A percentile compares a stretch with the other conserved stretches of the same genome.
These are phyloP conservation scores for Starmerella geochares DNA, from an alignment of 805 yeast species.

Conservation along the genomic window DNA sequence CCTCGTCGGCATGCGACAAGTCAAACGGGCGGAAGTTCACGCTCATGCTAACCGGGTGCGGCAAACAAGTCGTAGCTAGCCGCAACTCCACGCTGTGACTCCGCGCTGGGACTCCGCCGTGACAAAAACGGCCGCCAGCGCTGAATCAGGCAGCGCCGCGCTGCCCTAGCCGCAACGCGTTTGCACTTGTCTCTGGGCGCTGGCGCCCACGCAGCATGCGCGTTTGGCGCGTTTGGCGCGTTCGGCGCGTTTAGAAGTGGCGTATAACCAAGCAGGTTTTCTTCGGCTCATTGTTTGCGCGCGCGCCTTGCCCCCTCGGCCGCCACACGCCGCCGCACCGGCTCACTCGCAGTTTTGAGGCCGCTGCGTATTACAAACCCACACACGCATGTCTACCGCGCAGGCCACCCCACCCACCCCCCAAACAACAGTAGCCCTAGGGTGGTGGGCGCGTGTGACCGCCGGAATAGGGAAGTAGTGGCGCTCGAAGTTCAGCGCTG, in stretches of 20 bases:
- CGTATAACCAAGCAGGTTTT: too few species aligned
- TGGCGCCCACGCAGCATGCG: too few species aligned
- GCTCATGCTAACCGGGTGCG: neutral
- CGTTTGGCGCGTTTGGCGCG: too few species aligned
- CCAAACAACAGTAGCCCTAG: neutral
- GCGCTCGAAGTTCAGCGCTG: neutral
- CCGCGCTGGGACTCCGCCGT: too few species aligned
- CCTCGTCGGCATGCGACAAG: slow-evolving; percentile 26
- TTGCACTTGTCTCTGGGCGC: too few species aligned
- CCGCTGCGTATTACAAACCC: neutral
- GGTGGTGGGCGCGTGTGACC: neutral
- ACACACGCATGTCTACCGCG: neutral
- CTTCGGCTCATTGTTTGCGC: neutral
- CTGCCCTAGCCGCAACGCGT: neutral
- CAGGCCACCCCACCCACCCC: neutral
- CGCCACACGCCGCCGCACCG: too few species aligned
- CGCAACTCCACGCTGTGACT: too few species aligned
- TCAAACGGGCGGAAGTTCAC: slow-evolving; percentile 22
- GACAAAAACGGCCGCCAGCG: too few species aligned
- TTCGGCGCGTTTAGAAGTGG: too few species aligned
- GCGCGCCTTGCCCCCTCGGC: neutral
- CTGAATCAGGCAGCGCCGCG: slow-evolving; percentile 1
- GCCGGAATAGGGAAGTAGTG: neutral
- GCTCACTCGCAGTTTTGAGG: too few species aligned
- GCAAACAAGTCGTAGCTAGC: too few species aligned